phyloP scores from a whole-genome alignment of 2,329 filamentous ascomycete genomes.

The Ophiostoma piceae region DNA sequence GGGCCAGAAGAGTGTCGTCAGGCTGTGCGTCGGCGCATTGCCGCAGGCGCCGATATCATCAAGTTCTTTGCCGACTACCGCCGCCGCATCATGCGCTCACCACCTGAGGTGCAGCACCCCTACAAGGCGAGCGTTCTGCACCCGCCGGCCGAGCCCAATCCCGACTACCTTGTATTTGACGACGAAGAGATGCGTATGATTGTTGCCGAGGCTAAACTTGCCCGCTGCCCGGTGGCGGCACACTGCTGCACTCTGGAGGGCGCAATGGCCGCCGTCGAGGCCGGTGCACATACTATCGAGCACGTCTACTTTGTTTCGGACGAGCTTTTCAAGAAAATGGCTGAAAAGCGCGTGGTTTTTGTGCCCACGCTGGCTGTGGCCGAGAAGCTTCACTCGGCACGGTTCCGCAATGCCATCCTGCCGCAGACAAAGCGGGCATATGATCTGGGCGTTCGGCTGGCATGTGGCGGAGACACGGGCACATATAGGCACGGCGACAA shows the following conservation, averaged over 20 bases:
- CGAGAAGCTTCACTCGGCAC: conserved; percentile 34
- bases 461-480: conserved; percentile 51
- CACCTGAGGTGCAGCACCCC: conserved; percentile 24
- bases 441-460: conserved; percentile 45
- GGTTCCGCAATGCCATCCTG: conserved; percentile 33
- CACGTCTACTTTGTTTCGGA: conserved; percentile 32
- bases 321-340: neutral
- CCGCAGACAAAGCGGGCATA: conserved; percentile 41
- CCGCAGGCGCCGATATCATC: conserved; percentile 46
- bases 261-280: conserved; percentile 36
- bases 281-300: conserved; percentile 46
- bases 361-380: conserved; percentile 49
- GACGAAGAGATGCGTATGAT: conserved; percentile 48
- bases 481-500: conserved; percentile 23
- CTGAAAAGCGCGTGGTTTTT: neutral
- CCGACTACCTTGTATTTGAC: conserved; percentile 42
- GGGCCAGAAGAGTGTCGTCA: conserved; percentile 46
- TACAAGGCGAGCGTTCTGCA: conserved; percentile 33
- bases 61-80: conserved; percentile 50
- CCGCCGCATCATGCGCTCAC: conserved; percentile 39
- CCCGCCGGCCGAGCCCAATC: conserved; percentile 38
- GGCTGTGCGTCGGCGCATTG: conserved; percentile 44
- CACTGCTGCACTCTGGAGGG: conserved; percentile 31
- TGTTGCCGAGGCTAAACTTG: conserved; percentile 40
- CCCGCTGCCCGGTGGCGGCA: conserved; percentile 34